phyloP scores from a whole-genome alignment of 108 stramenopile genomes.

The Cyclotella sp. region DNA sequence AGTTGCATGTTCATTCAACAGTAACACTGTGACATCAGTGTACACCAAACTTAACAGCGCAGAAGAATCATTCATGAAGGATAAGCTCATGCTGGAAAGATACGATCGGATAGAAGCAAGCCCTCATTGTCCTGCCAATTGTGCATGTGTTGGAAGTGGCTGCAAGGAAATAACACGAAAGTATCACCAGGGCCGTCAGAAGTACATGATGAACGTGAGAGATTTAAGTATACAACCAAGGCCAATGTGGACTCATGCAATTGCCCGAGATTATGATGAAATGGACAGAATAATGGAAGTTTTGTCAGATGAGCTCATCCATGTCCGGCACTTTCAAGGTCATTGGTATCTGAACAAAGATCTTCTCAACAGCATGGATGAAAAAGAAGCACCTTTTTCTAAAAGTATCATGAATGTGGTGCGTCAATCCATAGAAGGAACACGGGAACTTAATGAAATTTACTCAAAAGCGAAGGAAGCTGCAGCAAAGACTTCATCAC shows the following conservation, averaged over 20 bases:
- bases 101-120: slow-evolving; percentile 36
- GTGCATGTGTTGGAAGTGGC: slow-evolving; percentile 26
- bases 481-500: neutral
- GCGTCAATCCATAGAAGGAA: slow-evolving; percentile 20
- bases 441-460: neutral
- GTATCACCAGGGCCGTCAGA: slow-evolving; percentile 52
- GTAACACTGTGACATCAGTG: slow-evolving; percentile 50
- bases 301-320: slow-evolving; percentile 46
- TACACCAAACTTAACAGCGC: slow-evolving; percentile 40
- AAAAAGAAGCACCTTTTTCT: slow-evolving; percentile 38
- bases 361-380: slow-evolving; percentile 44
- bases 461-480: slow-evolving; percentile 28
- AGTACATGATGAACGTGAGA: slow-evolving; percentile 45
- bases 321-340: slow-evolving; percentile 52
- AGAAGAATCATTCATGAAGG: slow-evolving; percentile 42
- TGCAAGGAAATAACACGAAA: slow-evolving; percentile 31
- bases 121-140: slow-evolving; percentile 43
- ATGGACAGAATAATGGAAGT: slow-evolving; percentile 51
- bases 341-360: slow-evolving; percentile 47
- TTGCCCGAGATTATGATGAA: slow-evolving; percentile 47
- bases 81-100: slow-evolving; percentile 49
- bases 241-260: slow-evolving; percentile 54
- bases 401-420: slow-evolving; percentile 23
- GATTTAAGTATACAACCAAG: slow-evolving; percentile 37
- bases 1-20: slow-evolving; percentile 49